Base-by-base conservation (phyloP, 2,329 filamentous ascomycete species). In the Escovopsis sp. region DNA sequence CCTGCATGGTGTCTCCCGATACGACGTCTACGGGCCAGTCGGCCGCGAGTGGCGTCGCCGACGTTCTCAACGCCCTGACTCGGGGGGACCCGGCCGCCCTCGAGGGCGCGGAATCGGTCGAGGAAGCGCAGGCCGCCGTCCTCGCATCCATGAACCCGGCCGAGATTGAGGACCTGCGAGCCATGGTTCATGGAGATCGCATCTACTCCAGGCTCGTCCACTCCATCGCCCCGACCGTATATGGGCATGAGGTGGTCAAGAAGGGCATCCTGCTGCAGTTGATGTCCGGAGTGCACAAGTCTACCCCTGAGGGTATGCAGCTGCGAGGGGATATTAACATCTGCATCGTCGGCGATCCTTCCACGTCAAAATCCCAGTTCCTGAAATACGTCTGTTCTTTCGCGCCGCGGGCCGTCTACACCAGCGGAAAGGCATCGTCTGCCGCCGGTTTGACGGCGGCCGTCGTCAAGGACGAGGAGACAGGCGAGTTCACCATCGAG, bases 301-400 rank as follows among this genome's bases (percentile, higher is more conserved):
- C 73, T 16, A 98, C 90, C 0, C 72, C 85, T 0, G 90, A 98
- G 60, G 88, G 85, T 42, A 94, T 98, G 85, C 76, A 87, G 43
- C 70, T 98, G 30, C 78, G 90, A 70, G 90, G 90, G 46, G 90
- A 98, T 53, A 87, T 98, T 65, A 98, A 98, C 61, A 93, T 98
- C 42, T 98, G 90, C 58, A 84, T 98, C 46, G 90, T 98, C 39
- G 90, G 90, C 40, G 90, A 98, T 53, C 90, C 90, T 1, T 93
- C 84, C 10, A 98, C 90, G 2, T 93, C 85, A 45, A 98, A 98
- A 57, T 94, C 87, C 23, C 90, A 98, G 49, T 98, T 98, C 57
- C 65, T 98, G 48, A 96, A 96, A 63, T 98, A 98, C 52, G 81
- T 98, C 43, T 94, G 87, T 65, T 90, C 84, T 18, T 87, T 98